These are phyloP conservation scores for Ascochyta pisi DNA, from an alignment of 2,329 filamentous ascomycete genomes.

Conservation along the genomic window DNA sequence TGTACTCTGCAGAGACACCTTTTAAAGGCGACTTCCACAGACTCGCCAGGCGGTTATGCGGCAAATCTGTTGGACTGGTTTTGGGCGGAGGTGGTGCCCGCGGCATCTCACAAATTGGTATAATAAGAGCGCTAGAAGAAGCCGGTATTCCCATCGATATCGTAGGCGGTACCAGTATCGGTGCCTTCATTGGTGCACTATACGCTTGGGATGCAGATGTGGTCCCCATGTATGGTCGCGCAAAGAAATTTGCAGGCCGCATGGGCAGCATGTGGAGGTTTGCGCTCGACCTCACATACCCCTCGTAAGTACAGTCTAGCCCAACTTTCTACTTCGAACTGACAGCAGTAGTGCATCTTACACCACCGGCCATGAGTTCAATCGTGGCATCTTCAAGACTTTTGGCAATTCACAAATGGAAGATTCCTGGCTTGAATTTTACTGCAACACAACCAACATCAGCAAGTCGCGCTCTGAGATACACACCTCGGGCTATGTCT, in stretches of 20 bases:
- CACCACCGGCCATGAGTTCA: constrained; percentile 98
- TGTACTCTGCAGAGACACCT: constrained; percentile 89
- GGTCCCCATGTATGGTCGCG: constrained; percentile 93
- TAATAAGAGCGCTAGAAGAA: constrained; percentile 94
- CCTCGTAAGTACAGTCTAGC: constrained; percentile 62
- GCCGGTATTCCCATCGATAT: constrained; percentile 96
- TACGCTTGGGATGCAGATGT: constrained; percentile 97
- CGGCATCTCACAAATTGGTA: constrained; percentile 90
- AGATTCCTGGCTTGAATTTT: constrained; percentile 98
- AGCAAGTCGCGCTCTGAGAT: constrained; percentile 91
- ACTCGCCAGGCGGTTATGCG: constrained; percentile 85
- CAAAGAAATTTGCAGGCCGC: constrained; percentile 97
- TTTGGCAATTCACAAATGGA: constrained; percentile 98
- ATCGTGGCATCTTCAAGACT: constrained; percentile 97
- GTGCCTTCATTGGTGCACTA: constrained; percentile 90
- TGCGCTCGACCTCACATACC: constrained; percentile 92
- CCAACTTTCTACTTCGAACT: constrained; percentile 10
- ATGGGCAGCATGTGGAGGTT: constrained; percentile 99
- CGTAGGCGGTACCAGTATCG: constrained; percentile 94
- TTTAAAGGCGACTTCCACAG: constrained; percentile 98
- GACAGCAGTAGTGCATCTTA: constrained; percentile 71
- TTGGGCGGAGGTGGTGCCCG: constrained; percentile 92
- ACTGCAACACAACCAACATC: constrained; percentile 99
- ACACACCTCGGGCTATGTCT: constrained; percentile 95
- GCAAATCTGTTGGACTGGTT: constrained; percentile 92